Conservation (phyloP, 2,329 filamentous ascomycete genomes). For the Fusarium annulatum region DNA sequence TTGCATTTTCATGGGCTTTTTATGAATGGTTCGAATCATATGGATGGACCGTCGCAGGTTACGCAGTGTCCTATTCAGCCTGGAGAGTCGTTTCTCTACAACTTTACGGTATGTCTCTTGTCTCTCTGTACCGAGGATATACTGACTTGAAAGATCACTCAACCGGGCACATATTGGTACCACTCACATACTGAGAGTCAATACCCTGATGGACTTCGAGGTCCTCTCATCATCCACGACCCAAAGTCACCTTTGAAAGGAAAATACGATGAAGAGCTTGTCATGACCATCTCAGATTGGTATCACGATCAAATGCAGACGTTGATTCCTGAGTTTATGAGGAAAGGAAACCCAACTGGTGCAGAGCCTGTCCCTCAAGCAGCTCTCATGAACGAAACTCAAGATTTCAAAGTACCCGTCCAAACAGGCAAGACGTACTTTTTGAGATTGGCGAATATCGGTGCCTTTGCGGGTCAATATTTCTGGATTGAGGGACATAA, state of each 20-base stretch:
- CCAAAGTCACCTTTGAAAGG: slow-evolving; percentile 65
- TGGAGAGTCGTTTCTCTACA: slow-evolving; percentile 74
- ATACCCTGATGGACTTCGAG: slow-evolving; percentile 77
- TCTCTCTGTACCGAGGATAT: neutral
- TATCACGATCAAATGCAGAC: slow-evolving; percentile 70
- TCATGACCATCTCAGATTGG: slow-evolving; percentile 77
- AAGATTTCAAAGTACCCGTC: slow-evolving; percentile 68
- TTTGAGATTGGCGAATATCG: slow-evolving; percentile 68
- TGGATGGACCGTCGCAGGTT: slow-evolving; percentile 76
- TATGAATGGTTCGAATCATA: slow-evolving; percentile 73
- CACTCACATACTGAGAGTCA: slow-evolving; percentile 75
- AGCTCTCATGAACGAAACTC: slow-evolving; percentile 77
- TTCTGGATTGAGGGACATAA: slow-evolving; percentile 75
- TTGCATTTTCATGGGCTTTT: slow-evolving; percentile 79
- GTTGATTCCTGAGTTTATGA: slow-evolving; percentile 61
- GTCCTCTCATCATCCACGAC: slow-evolving; percentile 73
- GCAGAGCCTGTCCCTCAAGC: slow-evolving; percentile 75
- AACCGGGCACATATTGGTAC: slow-evolving; percentile 84
- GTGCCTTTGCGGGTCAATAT: slow-evolving; percentile 75
- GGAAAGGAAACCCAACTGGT: slow-evolving; percentile 65
- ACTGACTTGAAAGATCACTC: slow-evolving; percentile 58
- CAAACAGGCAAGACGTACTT: slow-evolving; percentile 69
- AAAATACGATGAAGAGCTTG: slow-evolving; percentile 70
- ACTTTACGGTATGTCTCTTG: slow-evolving; percentile 66
- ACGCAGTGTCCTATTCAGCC: slow-evolving; percentile 75